Evolutionary conservation across 2,329 filamentous ascomycete genomes (phyloP).

Genomic region (Bertia moriformis): DNA sequence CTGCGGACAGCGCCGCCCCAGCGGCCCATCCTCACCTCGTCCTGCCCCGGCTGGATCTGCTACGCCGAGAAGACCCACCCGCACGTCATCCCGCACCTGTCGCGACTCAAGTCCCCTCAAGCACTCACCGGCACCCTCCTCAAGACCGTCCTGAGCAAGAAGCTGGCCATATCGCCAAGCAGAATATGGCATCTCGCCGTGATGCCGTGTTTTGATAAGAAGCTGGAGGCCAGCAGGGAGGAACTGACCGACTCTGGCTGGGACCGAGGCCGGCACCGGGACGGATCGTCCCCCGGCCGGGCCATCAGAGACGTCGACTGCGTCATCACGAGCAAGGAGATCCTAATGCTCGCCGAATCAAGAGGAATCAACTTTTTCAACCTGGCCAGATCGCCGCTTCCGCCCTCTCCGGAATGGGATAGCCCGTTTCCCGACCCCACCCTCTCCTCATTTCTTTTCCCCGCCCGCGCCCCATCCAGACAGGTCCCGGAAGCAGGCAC

Average conservation of each 20-base stretch:
- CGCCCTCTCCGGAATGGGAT: constrained; percentile 22
- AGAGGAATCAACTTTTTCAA: constrained; percentile 64
- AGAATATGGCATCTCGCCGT: constrained; percentile 88
- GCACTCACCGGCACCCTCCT: constrained; percentile 78
- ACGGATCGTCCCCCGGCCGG: constrained; percentile 27
- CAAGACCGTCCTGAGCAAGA: constrained; percentile 69
- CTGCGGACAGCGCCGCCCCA: constrained; percentile 20
- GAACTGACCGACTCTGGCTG: constrained; percentile 76
- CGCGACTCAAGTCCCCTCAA: constrained; percentile 83
- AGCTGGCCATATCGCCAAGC: constrained; percentile 56
- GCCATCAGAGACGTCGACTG: constrained; percentile 84
- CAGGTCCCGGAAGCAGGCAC: constrained; percentile 50
- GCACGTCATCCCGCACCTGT: constrained; percentile 80
- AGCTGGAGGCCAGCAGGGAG: constrained; percentile 83
- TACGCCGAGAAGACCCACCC: constrained; percentile 98
- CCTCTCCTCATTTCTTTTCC: constrained; percentile 64
- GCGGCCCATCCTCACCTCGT: constrained; percentile 65
- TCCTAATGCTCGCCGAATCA: constrained; percentile 75
- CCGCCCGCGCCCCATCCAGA: constrained; percentile 23
- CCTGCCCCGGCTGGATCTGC: constrained; percentile 95
- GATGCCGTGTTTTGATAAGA: constrained; percentile 99
- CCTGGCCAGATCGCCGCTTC: constrained; percentile 44
- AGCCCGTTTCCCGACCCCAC: constrained; percentile 58
- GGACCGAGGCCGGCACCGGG: no score
- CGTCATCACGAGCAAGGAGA: constrained; percentile 90